Conservation (phyloP, 345 rosid species). For the Rhizophora apiculata region DNA sequence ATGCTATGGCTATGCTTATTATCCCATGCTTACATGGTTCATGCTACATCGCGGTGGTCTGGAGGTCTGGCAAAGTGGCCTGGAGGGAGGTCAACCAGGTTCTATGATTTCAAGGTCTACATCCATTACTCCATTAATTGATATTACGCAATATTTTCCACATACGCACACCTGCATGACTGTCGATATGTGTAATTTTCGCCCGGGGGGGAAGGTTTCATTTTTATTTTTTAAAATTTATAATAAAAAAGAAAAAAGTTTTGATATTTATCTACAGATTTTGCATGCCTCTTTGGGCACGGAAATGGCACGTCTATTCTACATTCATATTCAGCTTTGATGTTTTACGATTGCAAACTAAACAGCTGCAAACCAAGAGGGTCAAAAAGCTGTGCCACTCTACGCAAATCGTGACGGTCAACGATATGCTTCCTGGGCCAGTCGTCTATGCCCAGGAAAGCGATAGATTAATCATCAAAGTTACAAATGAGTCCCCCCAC, state of each 20-base stretch:
- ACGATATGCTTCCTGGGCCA: conserved; percentile 78
- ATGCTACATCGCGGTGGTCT: conserved; percentile 2
- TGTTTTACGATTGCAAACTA: neutral
- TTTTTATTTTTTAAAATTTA: too few relatives aligned
- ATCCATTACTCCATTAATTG: neutral
- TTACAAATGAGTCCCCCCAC: conserved; percentile 65
- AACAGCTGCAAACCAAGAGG: conserved; percentile 56
- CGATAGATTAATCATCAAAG: conserved; percentile 59
- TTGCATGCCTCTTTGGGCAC: too few relatives aligned
- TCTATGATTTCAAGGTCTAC: conserved; percentile 71
- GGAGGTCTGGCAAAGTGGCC: conserved; percentile 23
- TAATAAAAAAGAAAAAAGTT: too few relatives aligned
- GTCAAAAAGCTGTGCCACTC: conserved; percentile 61
- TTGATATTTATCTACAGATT: too few relatives aligned
- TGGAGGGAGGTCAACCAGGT: conserved; percentile 45
- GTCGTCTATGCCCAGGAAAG: conserved; percentile 68
- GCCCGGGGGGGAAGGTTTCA: too few relatives aligned
- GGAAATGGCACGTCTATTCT: too few relatives aligned
- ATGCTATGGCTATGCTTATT: conserved; percentile 32
- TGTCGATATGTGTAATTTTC: too few relatives aligned
- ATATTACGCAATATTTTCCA: too few relatives aligned
- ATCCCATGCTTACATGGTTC: conserved; percentile 29
- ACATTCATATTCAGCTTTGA: neutral
- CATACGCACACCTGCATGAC: too few relatives aligned
- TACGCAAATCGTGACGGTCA: conserved; percentile 59